phyloP scores from a whole-genome alignment of 257 asterid genomes.

The Nicotiana attenuata region DNA sequence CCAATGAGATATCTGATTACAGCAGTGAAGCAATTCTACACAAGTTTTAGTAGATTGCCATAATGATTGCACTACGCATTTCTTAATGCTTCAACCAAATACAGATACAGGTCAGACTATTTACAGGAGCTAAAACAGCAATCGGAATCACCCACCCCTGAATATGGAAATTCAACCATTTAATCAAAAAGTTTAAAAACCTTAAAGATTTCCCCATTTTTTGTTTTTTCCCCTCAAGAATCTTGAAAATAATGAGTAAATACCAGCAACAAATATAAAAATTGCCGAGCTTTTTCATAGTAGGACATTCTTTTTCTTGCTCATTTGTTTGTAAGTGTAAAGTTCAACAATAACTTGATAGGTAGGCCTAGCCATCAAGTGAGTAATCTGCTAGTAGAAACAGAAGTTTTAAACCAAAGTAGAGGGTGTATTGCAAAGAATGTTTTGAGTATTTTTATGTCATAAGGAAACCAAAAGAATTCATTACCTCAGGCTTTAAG shows the following conservation, averaged over 20 bases:
- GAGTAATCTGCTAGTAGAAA: background rate
- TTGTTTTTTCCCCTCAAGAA: background rate
- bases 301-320: background rate
- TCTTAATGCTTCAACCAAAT: background rate
- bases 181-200: background rate
- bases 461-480: background rate
- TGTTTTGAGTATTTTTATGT: background rate
- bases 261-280: background rate
- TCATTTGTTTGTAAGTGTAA: background rate
- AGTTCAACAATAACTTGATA: background rate
- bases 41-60: background rate
- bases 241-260: background rate
- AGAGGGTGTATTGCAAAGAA: background rate
- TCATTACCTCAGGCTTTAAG: conserved; percentile 61
- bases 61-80: background rate
- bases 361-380: background rate
- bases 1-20: background rate
- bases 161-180: background rate
- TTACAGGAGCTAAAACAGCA: background rate
- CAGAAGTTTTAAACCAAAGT: background rate
- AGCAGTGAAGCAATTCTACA: background rate
- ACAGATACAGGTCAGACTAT: background rate
- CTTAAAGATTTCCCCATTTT: background rate
- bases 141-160: background rate
- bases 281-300: background rate